A percentile compares a stretch with the other conserved stretches of the same genome.
phyloP scores from a whole-genome alignment of 2,329 filamentous ascomycete genomes.

The Huntiella decipiens region DNA sequence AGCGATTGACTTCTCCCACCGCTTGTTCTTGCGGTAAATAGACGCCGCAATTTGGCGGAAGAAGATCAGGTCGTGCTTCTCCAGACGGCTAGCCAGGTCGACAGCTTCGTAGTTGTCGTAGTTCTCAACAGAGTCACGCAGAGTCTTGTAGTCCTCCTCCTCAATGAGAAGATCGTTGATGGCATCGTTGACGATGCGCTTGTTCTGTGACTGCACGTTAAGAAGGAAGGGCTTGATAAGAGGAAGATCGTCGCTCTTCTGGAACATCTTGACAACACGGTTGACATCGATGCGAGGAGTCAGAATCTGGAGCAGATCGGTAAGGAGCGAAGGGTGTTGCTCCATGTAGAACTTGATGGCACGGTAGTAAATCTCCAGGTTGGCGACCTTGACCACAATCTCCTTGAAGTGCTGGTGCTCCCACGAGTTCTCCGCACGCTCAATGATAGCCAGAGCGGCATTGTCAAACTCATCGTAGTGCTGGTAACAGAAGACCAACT shows the following conservation, averaged over 20 bases:
- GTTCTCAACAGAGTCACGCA: constrained; percentile 92
- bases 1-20: constrained; percentile 97
- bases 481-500: constrained; percentile 92
- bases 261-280: constrained; percentile 97
- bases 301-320: constrained; percentile 80
- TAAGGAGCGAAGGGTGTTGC: constrained; percentile 86
- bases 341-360: constrained; percentile 94
- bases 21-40: constrained; percentile 99
- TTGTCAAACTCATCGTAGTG: constrained; percentile 99
- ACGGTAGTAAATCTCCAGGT: constrained; percentile 97
- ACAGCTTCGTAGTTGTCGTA: constrained; percentile 98
- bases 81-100: constrained; percentile 74
- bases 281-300: constrained; percentile 95
- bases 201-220: constrained; percentile 92
- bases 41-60: constrained; percentile 96
- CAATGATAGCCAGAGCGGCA: constrained; percentile 91
- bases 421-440: constrained; percentile 92
- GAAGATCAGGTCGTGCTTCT: constrained; percentile 96
- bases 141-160: constrained; percentile 97
- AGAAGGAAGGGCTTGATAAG: constrained; percentile 97
- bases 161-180: constrained; percentile 97
- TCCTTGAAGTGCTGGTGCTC: constrained; percentile 99
- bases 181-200: constrained; percentile 91
- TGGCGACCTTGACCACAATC: constrained; percentile 91
- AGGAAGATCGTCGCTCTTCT: constrained; percentile 94